Base-by-base conservation (phyloP, 2,329 filamentous ascomycete genomes). In the Trichoderma arundinaceum region DNA sequence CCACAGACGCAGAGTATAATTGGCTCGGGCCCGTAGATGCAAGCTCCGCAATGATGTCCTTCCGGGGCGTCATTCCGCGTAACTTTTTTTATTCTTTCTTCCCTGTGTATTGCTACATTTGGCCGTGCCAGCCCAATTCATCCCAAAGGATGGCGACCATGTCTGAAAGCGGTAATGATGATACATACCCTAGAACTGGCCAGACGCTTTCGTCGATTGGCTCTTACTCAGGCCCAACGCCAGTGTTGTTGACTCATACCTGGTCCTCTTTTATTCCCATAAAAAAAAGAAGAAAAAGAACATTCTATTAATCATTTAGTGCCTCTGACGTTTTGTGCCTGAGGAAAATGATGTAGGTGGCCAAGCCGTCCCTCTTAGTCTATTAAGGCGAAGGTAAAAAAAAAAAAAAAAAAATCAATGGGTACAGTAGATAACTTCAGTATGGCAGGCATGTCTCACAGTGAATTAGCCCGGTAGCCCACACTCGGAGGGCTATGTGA, bases 81-180 rank as follows among this genome's bases (percentile, higher is more conserved):
- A 49, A 49, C 15, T 49, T 49, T 49, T 46, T 17, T n/a, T 49
- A n/a, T 49, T 53, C 35, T 54, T 41, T 54, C 38, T 19, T 53
- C 17, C n/a, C 51, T 8, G 28, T 44, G 54, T 44, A 33, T 28
- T 13, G 39, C 28, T 57, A 44, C 19, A 28, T 56, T 28, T 19
- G 52, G 35, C 52, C 19, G 7, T 22, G 35, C 10, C 52, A 32
- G 17, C 54, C 56, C 10, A 49, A 59, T 48, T 19, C 17, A n/a
- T 35, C 33, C 43, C 17, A 38, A 22, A 39, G 15, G 28, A 22
- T 19, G 28, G 17, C 44, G 28, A 33, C 44, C 32, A 49, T 28
- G 56, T 59, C 56, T 49, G 56, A 59, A 59, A 59, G 33, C 56
- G 56, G 56, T n/a, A 59, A 59, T 59, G 56, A 59, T 48, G 56